Conservation (phyloP, 306 rosid species). For the Potentilla sterilis region DNA sequence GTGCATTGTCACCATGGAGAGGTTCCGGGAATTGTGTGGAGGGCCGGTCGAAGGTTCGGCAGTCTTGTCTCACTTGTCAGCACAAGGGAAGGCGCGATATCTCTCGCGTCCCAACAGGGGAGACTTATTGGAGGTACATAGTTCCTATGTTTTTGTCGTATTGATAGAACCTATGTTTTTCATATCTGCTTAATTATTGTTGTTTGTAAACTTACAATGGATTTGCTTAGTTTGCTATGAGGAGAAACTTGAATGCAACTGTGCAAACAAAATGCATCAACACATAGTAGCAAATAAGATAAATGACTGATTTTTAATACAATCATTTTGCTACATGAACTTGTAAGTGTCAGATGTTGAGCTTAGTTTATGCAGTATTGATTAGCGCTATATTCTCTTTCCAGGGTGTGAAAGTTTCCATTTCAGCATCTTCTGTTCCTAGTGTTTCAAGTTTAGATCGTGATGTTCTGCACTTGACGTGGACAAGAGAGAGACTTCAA, state of each 20-base stretch:
- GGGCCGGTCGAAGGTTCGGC: conserved; percentile 62
- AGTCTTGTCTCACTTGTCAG: conserved; percentile 58
- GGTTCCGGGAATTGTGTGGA: conserved; percentile 67
- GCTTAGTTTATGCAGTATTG: conserved; percentile 23
- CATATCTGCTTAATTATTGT: too few relatives aligned
- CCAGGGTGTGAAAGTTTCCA: conserved; percentile 81
- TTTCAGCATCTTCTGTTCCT: conserved; percentile 52
- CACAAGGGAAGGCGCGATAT: conserved; percentile 61
- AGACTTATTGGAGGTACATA: conserved; percentile 60
- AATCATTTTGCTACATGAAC: background rate
- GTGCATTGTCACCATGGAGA: conserved; percentile 61
- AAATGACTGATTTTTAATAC: too few relatives aligned
- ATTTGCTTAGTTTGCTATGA: background rate
- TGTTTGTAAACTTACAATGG: background rate
- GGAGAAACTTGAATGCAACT: background rate
- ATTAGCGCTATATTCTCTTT: background rate
- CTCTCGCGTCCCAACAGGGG: conserved; percentile 46
- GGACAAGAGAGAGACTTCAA: conserved; percentile 82
- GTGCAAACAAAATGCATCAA: background rate
- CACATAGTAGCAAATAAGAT: background rate
- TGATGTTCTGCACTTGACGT: conserved; percentile 60
- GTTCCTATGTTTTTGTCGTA: background rate
- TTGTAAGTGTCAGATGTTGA: conserved; percentile 4
- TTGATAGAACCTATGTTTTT: too few relatives aligned
- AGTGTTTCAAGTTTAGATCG: conserved; percentile 55